Percentiles rank a stretch among this genome's conserved stretches.
phyloP scores from a whole-genome alignment of 139 green algal species.

The Closterium sp. region DNA sequence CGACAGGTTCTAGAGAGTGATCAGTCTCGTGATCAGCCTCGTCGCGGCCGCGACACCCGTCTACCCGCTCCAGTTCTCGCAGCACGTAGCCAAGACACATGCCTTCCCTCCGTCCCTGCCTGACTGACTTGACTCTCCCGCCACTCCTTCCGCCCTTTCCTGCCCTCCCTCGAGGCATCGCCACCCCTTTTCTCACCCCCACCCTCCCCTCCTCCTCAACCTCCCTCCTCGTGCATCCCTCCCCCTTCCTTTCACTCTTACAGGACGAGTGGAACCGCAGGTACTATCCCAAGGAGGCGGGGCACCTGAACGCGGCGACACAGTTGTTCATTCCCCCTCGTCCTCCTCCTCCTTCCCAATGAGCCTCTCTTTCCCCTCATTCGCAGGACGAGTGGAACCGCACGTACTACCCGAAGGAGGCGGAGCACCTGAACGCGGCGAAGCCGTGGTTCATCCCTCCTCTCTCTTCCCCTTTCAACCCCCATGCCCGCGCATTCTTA shows the following conservation, averaged over 20 bases:
- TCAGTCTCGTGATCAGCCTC: neutral
- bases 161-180: neutral
- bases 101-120: neutral
- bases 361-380: no score
- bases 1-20: neutral
- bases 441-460: constrained; percentile 84
- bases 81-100: neutral
- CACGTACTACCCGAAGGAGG: constrained; percentile 92
- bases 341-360: no score
- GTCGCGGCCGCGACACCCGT: neutral
- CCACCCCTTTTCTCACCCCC: neutral
- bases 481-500: neutral
- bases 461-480: neutral
- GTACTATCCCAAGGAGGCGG: constrained; percentile 90
- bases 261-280: constrained; percentile 87
- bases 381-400: constrained; percentile 81
- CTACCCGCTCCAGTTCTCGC: neutral
- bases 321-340: no score
- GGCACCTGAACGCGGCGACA: constrained; percentile 67
- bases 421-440: constrained; percentile 68
- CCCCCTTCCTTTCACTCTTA: neutral
- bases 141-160: neutral
- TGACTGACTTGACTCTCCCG: neutral
- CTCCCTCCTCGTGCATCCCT: neutral
- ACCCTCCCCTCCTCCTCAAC: neutral